Evolutionary conservation across 768 basidiomycete species (phyloP).

Genomic region (Suillus weaverae): DNA sequence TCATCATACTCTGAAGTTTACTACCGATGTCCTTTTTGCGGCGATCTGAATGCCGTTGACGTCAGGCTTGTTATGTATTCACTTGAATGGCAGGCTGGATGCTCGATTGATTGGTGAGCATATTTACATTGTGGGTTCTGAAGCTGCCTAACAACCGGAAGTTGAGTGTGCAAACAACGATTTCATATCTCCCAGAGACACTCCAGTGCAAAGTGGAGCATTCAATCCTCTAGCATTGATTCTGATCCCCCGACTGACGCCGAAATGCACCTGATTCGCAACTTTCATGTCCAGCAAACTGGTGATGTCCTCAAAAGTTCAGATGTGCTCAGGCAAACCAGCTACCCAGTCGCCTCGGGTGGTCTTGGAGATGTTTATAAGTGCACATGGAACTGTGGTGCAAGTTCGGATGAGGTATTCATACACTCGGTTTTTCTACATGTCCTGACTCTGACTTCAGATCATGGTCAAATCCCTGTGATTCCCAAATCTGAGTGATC

Average conservation of each 20-base stretch:
- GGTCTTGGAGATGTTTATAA: constrained; percentile 38
- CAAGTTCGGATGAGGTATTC: not conserved
- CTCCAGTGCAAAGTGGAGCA: too few species aligned
- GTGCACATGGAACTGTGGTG: constrained; percentile 14
- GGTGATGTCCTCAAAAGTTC: too few species aligned
- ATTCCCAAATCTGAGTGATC: not conserved
- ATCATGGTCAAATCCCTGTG: constrained; percentile 3
- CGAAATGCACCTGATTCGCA: too few species aligned
- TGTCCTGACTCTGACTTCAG: not conserved
- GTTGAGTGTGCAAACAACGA: constrained; percentile 23
- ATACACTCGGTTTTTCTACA: not conserved
- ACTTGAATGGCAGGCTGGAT: not conserved
- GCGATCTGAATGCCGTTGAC: not conserved
- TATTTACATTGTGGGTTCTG: not conserved
- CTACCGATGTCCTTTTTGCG: constrained; percentile 22
- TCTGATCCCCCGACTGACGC: too few species aligned
- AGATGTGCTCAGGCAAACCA: not conserved
- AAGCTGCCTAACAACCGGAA: constrained; percentile 11
- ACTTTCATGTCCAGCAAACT: too few species aligned
- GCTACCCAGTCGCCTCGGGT: not conserved
- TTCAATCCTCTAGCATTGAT: too few species aligned
- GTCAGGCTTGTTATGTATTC: not conserved
- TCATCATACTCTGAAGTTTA: constrained; percentile 7
- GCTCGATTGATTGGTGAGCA: constrained; percentile 11
- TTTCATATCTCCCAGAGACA: constrained; percentile 18